Evolutionary conservation across 1,284 basidiomycete species (phyloP), one percentile per base, ranked within the genome.

Genomic region (Puccinia polysora): DNA sequence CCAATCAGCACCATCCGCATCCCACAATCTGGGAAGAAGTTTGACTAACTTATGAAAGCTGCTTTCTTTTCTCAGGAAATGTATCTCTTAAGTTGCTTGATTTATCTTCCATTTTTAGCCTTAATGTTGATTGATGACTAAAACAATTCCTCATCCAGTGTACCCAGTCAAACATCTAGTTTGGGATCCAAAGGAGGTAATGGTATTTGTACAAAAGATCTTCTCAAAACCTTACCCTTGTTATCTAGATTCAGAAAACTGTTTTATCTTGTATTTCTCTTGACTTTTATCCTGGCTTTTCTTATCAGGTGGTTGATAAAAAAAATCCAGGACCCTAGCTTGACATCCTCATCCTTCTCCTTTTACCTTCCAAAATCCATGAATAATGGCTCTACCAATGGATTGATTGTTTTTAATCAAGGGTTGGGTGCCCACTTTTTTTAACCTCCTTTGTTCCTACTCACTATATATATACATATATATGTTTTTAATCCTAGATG

Each of bases 31-130:
- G 14, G 20, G 4, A 15, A 20, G 47, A 18, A 18, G 0, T n/a
- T 30, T 49, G 38, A 47, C 55, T 18, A 52, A 59, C 55, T 2
- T 15, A 45, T 50, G 45, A 28, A 10, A 45, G n/a, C 38, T 49
- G 49, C 20, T 60, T 25, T 49, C 40, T 1, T 70, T 49, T 2
- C 23, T 20, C 73, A 79, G 78, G 80, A 80, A 28, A 79, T 82
- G 49, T 82, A 82, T 65, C 78, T 81, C 14, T 76, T 82, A 32
- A 81, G 81, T 0, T 81, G 80, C 14, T 77, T 82, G 53, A 81
- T 82, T 65, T 81, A 81, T 53, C 76, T 82, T 0, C 78, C 81
- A 0, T 77, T 78, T 1, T 77, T 79, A 20, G 49, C 2, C 49
- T 73, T 62, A 60, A 64, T 18, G 53, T n/a, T n/a, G n/a, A n/a